A percentile compares a stretch with the other conserved stretches of the same genome.
These are phyloP conservation scores for Fagus sylvatica DNA, from an alignment of 306 rosid species.

Conservation along the genomic window DNA sequence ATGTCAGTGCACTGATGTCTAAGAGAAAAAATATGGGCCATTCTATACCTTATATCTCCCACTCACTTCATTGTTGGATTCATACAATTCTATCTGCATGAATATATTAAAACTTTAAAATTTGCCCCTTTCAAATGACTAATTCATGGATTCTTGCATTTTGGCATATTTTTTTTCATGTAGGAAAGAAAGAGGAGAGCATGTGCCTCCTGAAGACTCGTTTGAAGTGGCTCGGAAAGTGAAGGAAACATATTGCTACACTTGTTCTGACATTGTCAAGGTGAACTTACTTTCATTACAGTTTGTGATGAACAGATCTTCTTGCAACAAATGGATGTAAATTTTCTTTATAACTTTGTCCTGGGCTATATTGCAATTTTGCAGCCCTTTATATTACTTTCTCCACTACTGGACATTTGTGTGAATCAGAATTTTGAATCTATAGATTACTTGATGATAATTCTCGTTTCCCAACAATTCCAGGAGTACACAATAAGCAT, in stretches of 20 bases:
- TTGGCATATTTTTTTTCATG: constrained; percentile 29
- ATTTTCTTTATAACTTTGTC: constrained; percentile 13
- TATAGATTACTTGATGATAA: constrained; percentile 23
- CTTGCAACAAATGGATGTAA: constrained; percentile 10
- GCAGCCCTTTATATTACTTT: constrained; percentile 6
- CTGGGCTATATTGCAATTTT: constrained; percentile 19
- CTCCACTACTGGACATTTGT: neutral
- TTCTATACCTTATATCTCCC: neutral
- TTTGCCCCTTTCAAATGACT: constrained; percentile 11
- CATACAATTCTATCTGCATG: neutral
- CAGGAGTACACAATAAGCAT: constrained; percentile 96
- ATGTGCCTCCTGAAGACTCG: constrained; percentile 93
- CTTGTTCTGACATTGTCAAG: constrained; percentile 98
- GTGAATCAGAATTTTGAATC: constrained; percentile 5
- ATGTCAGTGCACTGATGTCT: neutral
- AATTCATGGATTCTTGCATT: constrained; percentile 32
- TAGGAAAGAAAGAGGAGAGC: constrained; percentile 99
- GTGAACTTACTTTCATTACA: constrained; percentile 27
- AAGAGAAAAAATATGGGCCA: neutral
- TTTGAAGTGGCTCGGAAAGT: constrained; percentile 98
- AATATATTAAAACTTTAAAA: neutral
- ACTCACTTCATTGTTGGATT: constrained; percentile 4
- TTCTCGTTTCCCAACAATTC: constrained; percentile 29
- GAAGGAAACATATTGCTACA: constrained; percentile 94
- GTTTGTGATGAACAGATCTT: constrained; percentile 21